phyloP scores from a whole-genome alignment of 257 asterid genomes.

The Petunia axillaris region DNA sequence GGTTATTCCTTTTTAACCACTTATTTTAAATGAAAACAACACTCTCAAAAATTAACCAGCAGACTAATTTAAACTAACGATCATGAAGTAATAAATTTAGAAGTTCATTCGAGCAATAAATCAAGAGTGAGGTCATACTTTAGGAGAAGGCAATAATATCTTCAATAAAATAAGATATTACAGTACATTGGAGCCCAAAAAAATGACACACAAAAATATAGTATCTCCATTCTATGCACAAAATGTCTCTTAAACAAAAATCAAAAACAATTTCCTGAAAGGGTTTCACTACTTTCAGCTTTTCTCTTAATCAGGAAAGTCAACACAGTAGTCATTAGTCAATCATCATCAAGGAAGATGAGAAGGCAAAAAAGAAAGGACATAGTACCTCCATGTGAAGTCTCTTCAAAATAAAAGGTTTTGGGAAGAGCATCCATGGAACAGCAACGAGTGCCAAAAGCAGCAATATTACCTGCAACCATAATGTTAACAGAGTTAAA shows the following conservation, averaged over 20 bases:
- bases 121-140: slow-evolving; percentile 9
- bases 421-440: slow-evolving; percentile 99
- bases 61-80: not conserved
- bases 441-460: slow-evolving; percentile 81
- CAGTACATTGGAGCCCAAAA: too few relatives aligned
- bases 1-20: slow-evolving; percentile 14
- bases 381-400: slow-evolving; percentile 72
- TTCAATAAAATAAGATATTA: slow-evolving; percentile 6
- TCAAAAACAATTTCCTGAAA: not conserved
- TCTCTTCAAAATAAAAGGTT: slow-evolving; percentile 83
- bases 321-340: not conserved
- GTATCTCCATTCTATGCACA: slow-evolving; percentile 14
- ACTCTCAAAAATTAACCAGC: not conserved
- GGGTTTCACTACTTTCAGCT: slow-evolving; percentile 7
- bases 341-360: not conserved
- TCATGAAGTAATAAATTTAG: not conserved
- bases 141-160: not conserved
- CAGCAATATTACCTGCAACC: slow-evolving; percentile 70
- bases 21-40: not conserved
- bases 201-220: too few relatives aligned
- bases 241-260: not conserved
- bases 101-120: slow-evolving; percentile 9
- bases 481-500: slow-evolving; percentile 25
- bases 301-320: slow-evolving; percentile 13
- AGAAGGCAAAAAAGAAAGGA: slow-evolving; percentile 14